These are phyloP conservation scores for Penicillium rolfsii DNA, from an alignment of 2,329 filamentous ascomycete genomes.

Conservation along the genomic window DNA sequence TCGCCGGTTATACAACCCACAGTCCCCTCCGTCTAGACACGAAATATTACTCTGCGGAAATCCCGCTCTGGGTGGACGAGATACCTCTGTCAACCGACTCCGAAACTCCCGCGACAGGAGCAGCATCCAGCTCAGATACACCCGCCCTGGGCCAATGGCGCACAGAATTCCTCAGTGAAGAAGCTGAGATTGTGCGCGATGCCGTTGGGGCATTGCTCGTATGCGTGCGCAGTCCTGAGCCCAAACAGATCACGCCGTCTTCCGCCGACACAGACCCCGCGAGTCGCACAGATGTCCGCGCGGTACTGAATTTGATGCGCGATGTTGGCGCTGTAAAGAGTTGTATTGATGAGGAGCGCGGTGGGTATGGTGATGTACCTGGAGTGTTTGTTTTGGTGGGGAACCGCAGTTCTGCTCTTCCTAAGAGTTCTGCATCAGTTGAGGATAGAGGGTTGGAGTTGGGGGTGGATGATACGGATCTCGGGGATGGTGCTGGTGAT, in stretches of 20 bases:
- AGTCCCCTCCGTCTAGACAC: conserved; percentile 46
- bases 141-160: conserved; percentile 40
- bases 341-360: conserved; percentile 48
- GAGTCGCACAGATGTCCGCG: conserved; percentile 28
- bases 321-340: conserved; percentile 44
- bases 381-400: conserved; percentile 44
- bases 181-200: conserved; percentile 49
- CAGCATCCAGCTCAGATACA: neutral
- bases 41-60: conserved; percentile 50
- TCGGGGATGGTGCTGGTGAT: conserved; percentile 24
- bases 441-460: conserved; percentile 23
- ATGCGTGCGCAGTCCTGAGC: conserved; percentile 36
- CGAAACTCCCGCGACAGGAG: neutral
- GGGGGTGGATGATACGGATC: conserved; percentile 15
- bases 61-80: conserved; percentile 54
- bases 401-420: conserved; percentile 1
- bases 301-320: conserved; percentile 39
- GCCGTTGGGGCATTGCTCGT: conserved; percentile 50
- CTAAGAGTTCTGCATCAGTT: neutral
- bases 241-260: neutral
- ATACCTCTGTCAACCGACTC: conserved; percentile 33
- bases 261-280: conserved; percentile 7
- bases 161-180: conserved; percentile 45
- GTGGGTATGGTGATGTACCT: conserved; percentile 43
- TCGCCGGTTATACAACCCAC: conserved; percentile 53